phyloP scores from a whole-genome alignment of 306 rosid genomes.

The Sesbania bispinosa region DNA sequence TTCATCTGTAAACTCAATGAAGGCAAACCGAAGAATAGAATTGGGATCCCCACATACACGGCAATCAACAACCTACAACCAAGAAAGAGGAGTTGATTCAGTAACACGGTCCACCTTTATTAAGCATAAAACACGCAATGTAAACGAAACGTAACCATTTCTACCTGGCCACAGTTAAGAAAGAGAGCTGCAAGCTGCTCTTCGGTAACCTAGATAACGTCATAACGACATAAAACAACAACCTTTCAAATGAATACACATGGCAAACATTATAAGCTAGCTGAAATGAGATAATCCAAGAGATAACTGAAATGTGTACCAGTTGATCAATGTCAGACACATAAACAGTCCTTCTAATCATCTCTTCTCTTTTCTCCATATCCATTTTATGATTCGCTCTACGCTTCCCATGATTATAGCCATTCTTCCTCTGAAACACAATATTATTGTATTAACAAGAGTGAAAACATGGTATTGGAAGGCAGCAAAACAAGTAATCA shows the following conservation, averaged over 20 bases:
- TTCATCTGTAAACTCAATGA: conserved; percentile 94
- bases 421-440: conserved; percentile 71
- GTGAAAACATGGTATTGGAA: not conserved
- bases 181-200: conserved; percentile 94
- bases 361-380: conserved; percentile 78
- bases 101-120: conserved; percentile 24
- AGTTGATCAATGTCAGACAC: conserved; percentile 98
- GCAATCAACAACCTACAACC: conserved; percentile 85
- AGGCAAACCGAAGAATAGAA: conserved; percentile 94
- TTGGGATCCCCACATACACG: conserved; percentile 99
- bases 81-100: conserved; percentile 24
- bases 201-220: conserved; percentile 75
- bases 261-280: not conserved
- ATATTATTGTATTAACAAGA: not conserved
- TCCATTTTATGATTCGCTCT: conserved; percentile 59
- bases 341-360: conserved; percentile 93
- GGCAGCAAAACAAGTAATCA: not conserved
- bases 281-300: not conserved
- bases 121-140: not conserved
- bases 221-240: conserved; percentile 27
- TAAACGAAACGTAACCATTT: not conserved
- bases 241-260: conserved; percentile 19
- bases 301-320: conserved; percentile 37
- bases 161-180: conserved; percentile 90
- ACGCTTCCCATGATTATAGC: conserved; percentile 73